These are phyloP conservation scores for Candida morakotiae DNA, from an alignment of 805 yeast genomes.

Conservation along the genomic window DNA sequence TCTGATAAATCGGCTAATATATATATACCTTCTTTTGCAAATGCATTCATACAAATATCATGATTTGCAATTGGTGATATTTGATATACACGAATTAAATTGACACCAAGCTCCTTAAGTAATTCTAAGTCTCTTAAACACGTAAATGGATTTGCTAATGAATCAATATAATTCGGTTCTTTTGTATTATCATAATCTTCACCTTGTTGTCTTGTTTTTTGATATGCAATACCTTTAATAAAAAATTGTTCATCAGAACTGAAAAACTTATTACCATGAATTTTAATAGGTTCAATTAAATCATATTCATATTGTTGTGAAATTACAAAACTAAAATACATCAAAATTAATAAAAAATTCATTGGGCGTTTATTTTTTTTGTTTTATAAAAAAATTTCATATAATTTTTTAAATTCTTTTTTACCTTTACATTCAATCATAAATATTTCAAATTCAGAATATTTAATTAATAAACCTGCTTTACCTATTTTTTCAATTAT, in stretches of 20 bases:
- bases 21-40: constrained; percentile 37
- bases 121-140: constrained; percentile 86
- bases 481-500: constrained; percentile 37
- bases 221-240: constrained; percentile 86
- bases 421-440: constrained; percentile 45
- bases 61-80: constrained; percentile 71
- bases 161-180: constrained; percentile 53
- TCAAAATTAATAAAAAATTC: not conserved
- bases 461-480: constrained; percentile 38
- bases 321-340: no score
- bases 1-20: constrained; percentile 34
- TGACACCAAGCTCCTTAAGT: constrained; percentile 62
- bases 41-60: constrained; percentile 69
- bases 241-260: constrained; percentile 73
- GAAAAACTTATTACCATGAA: constrained; percentile 74
- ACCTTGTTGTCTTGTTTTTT: constrained; percentile 54
- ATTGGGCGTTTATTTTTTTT: constrained; percentile 1
- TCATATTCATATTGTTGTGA: no score
- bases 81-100: constrained; percentile 83
- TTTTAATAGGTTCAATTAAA: constrained; percentile 37
- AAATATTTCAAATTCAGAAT: constrained; percentile 24
- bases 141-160: constrained; percentile 63
- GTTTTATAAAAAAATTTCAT: constrained; percentile 16
- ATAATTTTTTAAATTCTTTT: constrained; percentile 31
- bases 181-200: constrained; percentile 17